These are phyloP conservation scores for Scedosporium minutisporum DNA, from an alignment of 2,329 filamentous ascomycete species.

Conservation along the genomic window DNA sequence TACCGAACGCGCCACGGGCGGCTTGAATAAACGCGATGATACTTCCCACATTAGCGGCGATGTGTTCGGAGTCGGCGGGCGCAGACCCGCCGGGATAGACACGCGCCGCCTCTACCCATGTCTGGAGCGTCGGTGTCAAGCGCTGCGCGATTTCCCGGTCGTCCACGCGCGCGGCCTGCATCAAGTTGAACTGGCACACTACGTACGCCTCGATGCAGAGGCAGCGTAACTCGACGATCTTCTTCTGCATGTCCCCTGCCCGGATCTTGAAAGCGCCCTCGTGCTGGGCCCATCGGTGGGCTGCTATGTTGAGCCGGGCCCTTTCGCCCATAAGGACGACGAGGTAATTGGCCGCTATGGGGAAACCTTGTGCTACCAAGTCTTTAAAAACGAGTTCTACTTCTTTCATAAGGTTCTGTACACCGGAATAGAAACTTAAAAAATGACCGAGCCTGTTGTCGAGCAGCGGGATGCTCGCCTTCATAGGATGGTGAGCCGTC, in stretches of 20 bases:
- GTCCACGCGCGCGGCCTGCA: too few relatives aligned
- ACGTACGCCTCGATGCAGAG: background rate
- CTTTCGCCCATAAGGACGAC: slow-evolving; percentile 12
- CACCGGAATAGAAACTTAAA: background rate
- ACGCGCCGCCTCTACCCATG: too few relatives aligned
- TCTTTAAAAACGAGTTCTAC: background rate
- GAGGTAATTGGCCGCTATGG: slow-evolving; percentile 12
- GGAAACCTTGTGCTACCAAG: background rate
- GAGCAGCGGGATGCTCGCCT: slow-evolving; percentile 11
- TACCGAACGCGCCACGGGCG: too few relatives aligned
- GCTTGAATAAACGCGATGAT: too few relatives aligned
- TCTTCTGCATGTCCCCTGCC: background rate
- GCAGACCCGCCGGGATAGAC: too few relatives aligned
- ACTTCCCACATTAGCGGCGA: too few relatives aligned
- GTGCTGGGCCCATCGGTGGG: slow-evolving; percentile 8
- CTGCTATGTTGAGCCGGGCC: slow-evolving; percentile 11
- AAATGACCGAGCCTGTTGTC: background rate
- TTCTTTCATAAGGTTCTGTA: background rate
- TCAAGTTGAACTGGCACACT: background rate
- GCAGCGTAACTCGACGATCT: background rate
- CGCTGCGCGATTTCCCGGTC: too few relatives aligned
- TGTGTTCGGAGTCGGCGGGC: background rate
- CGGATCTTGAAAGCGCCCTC: slow-evolving; percentile 2
- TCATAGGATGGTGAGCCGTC: slow-evolving; percentile 11
- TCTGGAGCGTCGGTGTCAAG: too few relatives aligned